Evolutionary conservation across 2,329 filamentous ascomycete genomes (phyloP), one percentile per base, ranked within the genome.

Genomic region (Fusarium sarcochroum): DNA sequence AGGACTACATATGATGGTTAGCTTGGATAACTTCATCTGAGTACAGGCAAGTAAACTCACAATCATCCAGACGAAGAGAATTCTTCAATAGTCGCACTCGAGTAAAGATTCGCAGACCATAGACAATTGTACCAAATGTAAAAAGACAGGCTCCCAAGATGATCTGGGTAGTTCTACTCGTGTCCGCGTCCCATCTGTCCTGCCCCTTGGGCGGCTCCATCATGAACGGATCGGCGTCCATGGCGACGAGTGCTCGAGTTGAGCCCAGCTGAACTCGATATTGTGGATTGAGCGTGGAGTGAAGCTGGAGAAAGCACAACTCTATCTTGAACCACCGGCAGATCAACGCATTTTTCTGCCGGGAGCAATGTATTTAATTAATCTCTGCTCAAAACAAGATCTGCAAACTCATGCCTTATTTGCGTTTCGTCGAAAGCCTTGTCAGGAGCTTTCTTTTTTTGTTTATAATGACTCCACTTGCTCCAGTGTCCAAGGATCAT

Each of bases 171-270:
- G 61, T 48, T 7, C 53, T 65, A 38, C 59, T 55, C 4, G 34
- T 64, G 8, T 56, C 61, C 0, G 67, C 68, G n/a, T 61, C 58
- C 67, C 68, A 73, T 3, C 70, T 63, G 14, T 57, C 61, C 42
- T 72, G 55, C 23, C 52, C 51, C 5, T 38, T 18, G 5, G 70
- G 70, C 34, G 70, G 61, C 7, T 49, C 58, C 70, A 72, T 71
- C 67, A 72, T 72, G n/a, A 54, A 69, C 2, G 57, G 47, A n/a
- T 55, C 48, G 14, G 40, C 20, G 6, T 45, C 40, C 70, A 72
- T 72, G 46, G 23, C 45, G 32, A 6, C 10, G 27, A 23, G n/a
- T 18, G 7, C 42, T 58, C 32, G 17, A 20, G 14, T 3, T 7
- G 1, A 10, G 13, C 8, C 14, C 15, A 54, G 21, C 14, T 21